These are phyloP conservation scores for Elsinoe perseae DNA, from an alignment of 2,329 filamentous ascomycete species.

Conservation along the genomic window DNA sequence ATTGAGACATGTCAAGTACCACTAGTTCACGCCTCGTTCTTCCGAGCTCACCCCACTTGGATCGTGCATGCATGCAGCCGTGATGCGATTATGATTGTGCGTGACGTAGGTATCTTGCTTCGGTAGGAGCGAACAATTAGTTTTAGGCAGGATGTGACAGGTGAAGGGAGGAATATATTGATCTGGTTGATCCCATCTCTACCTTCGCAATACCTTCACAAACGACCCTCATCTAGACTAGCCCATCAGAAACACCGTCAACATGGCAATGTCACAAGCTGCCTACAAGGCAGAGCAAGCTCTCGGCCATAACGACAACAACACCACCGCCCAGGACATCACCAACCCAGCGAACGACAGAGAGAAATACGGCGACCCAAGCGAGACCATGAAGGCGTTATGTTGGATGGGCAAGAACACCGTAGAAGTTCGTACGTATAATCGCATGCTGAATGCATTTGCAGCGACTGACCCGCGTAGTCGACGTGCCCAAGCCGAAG, in stretches of 20 bases:
- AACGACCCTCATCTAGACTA: not conserved
- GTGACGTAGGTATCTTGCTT: constrained; percentile 9
- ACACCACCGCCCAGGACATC: constrained; percentile 61
- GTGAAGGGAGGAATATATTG: not conserved
- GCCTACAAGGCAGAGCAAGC: constrained; percentile 59
- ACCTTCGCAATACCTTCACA: not conserved
- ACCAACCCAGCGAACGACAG: constrained; percentile 51
- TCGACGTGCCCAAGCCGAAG: constrained; percentile 61
- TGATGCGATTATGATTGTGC: constrained; percentile 13
- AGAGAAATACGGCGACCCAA: constrained; percentile 43
- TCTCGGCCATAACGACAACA: constrained; percentile 60
- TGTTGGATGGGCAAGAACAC: constrained; percentile 76
- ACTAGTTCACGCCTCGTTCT: constrained; percentile 6
- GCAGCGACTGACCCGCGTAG: constrained; percentile 22
- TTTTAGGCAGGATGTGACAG: not conserved
- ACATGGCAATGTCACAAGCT: constrained; percentile 51
- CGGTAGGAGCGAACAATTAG: not conserved
- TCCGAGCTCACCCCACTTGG: not conserved
- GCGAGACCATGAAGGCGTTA: constrained; percentile 68
- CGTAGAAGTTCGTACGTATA: constrained; percentile 54
- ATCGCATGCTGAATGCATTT: constrained; percentile 1
- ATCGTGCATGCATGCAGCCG: constrained; percentile 3
- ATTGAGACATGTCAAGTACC: constrained; percentile 12
- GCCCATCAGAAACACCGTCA: constrained; percentile 11
- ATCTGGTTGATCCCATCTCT: not conserved